phyloP scores from a whole-genome alignment of 1,284 basidiomycete genomes.

The Leccinum subrobustum region DNA sequence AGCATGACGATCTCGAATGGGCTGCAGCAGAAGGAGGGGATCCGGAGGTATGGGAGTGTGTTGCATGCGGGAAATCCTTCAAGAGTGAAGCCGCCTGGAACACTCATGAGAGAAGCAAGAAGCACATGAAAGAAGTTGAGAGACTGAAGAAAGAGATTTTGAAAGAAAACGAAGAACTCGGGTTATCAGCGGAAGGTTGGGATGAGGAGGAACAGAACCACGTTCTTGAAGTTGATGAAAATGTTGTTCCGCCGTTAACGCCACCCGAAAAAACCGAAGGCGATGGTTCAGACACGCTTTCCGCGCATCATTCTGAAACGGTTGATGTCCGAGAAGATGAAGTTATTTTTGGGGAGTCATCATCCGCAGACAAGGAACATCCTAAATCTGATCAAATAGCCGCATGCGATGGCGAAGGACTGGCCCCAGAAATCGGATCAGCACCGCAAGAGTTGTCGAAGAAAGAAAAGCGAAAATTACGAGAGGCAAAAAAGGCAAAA shows the following conservation, averaged over 20 bases:
- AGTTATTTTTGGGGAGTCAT: conserved; percentile 1
- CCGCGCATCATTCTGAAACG: not conserved
- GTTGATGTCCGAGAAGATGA: not conserved
- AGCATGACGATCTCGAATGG: conserved; percentile 67
- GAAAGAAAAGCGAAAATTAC: conserved; percentile 75
- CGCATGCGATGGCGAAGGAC: not conserved
- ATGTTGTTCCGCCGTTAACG: conserved; percentile 13
- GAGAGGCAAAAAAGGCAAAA: conserved; percentile 77
- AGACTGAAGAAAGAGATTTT: conserved; percentile 72
- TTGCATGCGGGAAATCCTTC: conserved; percentile 93
- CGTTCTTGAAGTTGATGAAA: conserved; percentile 17
- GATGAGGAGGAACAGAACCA: conserved; percentile 24
- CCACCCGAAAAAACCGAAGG: conserved; percentile 23
- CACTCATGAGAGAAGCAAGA: conserved; percentile 96
- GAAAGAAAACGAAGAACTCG: conserved; percentile 72
- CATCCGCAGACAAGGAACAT: conserved; percentile 1
- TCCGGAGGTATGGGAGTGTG: conserved; percentile 87
- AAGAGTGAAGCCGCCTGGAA: conserved; percentile 92
- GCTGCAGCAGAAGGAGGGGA: conserved; percentile 68
- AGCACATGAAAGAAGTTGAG: conserved; percentile 89
- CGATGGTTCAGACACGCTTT: conserved; percentile 13
- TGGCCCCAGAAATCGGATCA: conserved; percentile 38
- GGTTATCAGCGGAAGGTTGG: conserved; percentile 30
- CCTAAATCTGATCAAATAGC: not conserved
- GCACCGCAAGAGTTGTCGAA: conserved; percentile 63